phyloP scores from a whole-genome alignment of 768 basidiomycete genomes.

The Russula earlei region DNA sequence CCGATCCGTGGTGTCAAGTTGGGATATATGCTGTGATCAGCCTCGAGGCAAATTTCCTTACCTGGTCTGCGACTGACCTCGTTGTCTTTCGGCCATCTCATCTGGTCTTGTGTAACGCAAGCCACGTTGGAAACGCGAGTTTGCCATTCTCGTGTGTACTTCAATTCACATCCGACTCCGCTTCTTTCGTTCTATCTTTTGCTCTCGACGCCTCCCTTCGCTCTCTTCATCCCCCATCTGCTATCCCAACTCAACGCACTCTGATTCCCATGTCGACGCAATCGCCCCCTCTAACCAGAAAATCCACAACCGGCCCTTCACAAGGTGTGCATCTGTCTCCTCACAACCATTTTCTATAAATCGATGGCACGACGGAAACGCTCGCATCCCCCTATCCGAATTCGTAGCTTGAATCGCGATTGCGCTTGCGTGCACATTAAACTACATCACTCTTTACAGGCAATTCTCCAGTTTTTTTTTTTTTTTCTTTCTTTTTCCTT shows the following conservation, averaged over 20 bases:
- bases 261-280: slow-evolving; percentile 18
- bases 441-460: too few species aligned
- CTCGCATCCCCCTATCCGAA: neutral
- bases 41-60: slow-evolving; percentile 22
- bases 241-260: neutral
- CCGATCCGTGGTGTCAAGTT: slow-evolving; percentile 13
- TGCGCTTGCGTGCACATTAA: neutral
- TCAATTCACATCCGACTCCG: slow-evolving; percentile 16
- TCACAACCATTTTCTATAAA: neutral
- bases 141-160: slow-evolving; percentile 19
- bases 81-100: slow-evolving; percentile 18
- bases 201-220: slow-evolving; percentile 9
- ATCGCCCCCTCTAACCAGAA: slow-evolving; percentile 20
- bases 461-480: neutral
- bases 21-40: slow-evolving; percentile 20
- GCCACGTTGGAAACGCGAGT: slow-evolving; percentile 23
- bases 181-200: slow-evolving; percentile 16
- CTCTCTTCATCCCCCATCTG: neutral
- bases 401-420: neutral
- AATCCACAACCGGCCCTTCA: slow-evolving; percentile 6
- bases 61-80: slow-evolving; percentile 17
- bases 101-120: slow-evolving; percentile 16
- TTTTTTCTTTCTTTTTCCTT: neutral
- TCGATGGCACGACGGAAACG: slow-evolving; percentile 5
- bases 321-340: slow-evolving; percentile 10